A percentile compares a stretch with the other conserved stretches of the same genome.
Evolutionary conservation across 768 basidiomycete species (phyloP).

Genomic region (Kwoniella pini): DNA sequence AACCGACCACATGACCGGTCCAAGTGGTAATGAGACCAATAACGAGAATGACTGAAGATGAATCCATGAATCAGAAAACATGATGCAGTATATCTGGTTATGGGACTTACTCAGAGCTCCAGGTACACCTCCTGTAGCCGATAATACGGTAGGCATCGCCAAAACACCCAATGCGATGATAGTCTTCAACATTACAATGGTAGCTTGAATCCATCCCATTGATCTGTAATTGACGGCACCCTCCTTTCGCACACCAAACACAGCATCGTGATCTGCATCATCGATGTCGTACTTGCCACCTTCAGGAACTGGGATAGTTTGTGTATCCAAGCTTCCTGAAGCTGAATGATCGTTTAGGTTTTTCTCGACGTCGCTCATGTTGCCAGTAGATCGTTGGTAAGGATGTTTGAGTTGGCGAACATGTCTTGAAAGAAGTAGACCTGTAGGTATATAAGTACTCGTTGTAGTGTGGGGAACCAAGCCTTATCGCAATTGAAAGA

Average conservation of each 20-base stretch:
- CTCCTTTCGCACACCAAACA: conserved; percentile 38
- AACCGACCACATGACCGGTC: conserved; percentile 30
- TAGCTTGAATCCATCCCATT: conserved; percentile 44
- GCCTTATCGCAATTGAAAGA: not conserved
- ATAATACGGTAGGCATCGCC: conserved; percentile 40
- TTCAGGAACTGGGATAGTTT: conserved; percentile 7
- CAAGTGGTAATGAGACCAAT: conserved; percentile 34
- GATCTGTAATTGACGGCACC: conserved; percentile 40
- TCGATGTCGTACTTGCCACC: conserved; percentile 13
- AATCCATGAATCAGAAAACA: not conserved
- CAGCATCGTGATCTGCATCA: conserved; percentile 35
- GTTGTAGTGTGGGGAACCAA: not conserved
- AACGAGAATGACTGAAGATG: conserved; percentile 23
- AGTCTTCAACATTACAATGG: conserved; percentile 45
- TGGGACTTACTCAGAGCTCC: conserved; percentile 32
- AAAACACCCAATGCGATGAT: conserved; percentile 47
- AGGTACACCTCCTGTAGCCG: conserved; percentile 37
- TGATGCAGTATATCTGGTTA: not conserved
- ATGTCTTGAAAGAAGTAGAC: not conserved
- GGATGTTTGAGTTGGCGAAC: not conserved
- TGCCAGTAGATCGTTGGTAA: not conserved
- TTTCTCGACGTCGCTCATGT: conserved; percentile 14
- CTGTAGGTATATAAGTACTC: not conserved
- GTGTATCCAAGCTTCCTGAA: conserved; percentile 1
- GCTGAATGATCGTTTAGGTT: not conserved